These are phyloP conservation scores for Phytophthora hybrid DNA, from an alignment of 352 stramenopile genomes.

Conservation along the genomic window DNA sequence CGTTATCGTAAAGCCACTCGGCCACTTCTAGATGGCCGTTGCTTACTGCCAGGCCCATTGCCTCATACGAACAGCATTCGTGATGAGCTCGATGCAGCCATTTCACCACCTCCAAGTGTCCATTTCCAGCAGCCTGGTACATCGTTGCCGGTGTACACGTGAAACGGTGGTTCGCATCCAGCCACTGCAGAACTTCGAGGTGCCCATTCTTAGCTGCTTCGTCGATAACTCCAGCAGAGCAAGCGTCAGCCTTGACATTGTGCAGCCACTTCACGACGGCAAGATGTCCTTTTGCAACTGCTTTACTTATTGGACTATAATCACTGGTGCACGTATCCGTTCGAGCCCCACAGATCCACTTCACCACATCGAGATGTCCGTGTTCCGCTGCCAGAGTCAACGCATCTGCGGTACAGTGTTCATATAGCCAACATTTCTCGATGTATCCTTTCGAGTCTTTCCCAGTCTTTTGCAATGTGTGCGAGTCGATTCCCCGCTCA, in stretches of 20 bases:
- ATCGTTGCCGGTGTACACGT: too few species aligned
- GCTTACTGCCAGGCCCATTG: too few species aligned
- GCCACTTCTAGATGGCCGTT: too few species aligned
- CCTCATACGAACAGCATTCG: too few species aligned
- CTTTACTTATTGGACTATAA: not conserved
- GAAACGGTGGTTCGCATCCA: too few species aligned
- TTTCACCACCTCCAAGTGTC: too few species aligned
- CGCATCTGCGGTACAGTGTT: not conserved
- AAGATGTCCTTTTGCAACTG: not conserved
- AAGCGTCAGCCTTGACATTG: not conserved
- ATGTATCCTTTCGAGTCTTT: not conserved
- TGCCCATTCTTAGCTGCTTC: not conserved
- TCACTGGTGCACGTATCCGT: not conserved
- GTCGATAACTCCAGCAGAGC: not conserved
- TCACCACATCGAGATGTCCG: not conserved
- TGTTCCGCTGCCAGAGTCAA: not conserved
- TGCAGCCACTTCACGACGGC: not conserved
- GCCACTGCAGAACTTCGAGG: too few species aligned
- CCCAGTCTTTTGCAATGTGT: not conserved
- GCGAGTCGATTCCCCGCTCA: not conserved
- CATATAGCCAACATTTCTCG: too few species aligned
- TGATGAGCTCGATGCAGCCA: too few species aligned
- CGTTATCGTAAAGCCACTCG: too few species aligned
- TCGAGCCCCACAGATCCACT: not conserved
- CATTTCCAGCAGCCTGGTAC: too few species aligned